Percentiles rank a stretch among this genome's conserved stretches.
Evolutionary conservation across 1,284 basidiomycete species (phyloP).

Genomic region (Puccinia triticina): DNA sequence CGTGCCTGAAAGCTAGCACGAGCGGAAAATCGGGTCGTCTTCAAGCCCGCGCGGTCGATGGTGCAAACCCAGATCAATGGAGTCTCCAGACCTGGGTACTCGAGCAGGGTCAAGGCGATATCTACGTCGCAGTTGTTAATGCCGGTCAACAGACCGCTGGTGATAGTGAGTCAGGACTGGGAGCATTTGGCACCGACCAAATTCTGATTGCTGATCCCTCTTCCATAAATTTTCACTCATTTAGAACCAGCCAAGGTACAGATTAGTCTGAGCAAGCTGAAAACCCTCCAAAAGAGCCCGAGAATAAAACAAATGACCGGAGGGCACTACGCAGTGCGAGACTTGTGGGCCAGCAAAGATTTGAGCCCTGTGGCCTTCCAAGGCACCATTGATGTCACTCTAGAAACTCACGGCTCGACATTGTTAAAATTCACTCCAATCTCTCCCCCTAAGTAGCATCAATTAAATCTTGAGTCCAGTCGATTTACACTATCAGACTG

Average conservation of each 20-base stretch:
- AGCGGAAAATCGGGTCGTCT: not conserved
- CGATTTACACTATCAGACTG: too few species aligned
- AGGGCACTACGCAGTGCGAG: conserved; percentile 25
- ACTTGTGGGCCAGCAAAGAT: conserved; percentile 13
- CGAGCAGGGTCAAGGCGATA: conserved; percentile 22
- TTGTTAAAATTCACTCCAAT: conserved; percentile 21
- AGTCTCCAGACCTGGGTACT: conserved; percentile 26
- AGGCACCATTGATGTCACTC: not conserved
- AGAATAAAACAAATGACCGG: not conserved
- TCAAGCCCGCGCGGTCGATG: too few species aligned
- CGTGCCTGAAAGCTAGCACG: not conserved
- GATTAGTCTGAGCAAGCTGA: conserved; percentile 20
- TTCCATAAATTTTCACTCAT: not conserved
- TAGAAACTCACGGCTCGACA: not conserved
- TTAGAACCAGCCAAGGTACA: conserved; percentile 21
- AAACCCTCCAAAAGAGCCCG: not conserved
- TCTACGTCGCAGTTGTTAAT: conserved; percentile 37
- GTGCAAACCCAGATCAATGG: conserved; percentile 16
- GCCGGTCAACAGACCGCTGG: conserved; percentile 24
- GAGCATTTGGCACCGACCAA: not conserved
- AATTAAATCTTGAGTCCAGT: too few species aligned
- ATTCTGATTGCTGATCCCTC: not conserved
- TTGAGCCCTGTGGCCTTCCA: conserved; percentile 12
- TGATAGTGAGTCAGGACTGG: conserved; percentile 38
- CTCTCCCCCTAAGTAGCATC: not conserved